Conservation (phyloP, 2,329 filamentous ascomycete species). For the Diplodia mutila region DNA sequence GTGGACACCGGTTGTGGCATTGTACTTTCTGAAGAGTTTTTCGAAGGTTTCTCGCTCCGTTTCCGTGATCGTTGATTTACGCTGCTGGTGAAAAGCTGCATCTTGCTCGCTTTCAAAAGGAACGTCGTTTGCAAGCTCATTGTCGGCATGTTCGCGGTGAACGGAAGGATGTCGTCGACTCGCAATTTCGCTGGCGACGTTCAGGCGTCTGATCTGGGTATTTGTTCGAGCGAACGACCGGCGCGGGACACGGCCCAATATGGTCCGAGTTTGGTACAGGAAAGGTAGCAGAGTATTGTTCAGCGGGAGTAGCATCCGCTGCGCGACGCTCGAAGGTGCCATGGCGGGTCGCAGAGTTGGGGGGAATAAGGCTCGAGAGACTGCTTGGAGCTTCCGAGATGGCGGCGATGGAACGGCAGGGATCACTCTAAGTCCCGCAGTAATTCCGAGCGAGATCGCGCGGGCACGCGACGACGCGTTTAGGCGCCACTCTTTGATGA, state of each 20-base stretch:
- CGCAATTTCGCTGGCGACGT: constrained; percentile 15
- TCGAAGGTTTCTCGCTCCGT: constrained; percentile 41
- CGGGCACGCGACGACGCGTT: constrained; percentile 24
- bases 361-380: neutral
- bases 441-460: constrained; percentile 14
- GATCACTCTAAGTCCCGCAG: neutral
- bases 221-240: neutral
- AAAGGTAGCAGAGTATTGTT: constrained; percentile 62
- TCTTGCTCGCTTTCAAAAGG: constrained; percentile 46
- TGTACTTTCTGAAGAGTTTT: constrained; percentile 15
- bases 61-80: constrained; percentile 41
- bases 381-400: neutral
- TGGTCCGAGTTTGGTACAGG: constrained; percentile 72
- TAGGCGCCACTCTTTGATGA: constrained; percentile 5
- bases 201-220: constrained; percentile 6
- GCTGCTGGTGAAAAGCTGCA: constrained; percentile 20
- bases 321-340: neutral
- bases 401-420: neutral
- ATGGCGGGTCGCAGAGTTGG: neutral
- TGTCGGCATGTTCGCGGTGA: neutral
- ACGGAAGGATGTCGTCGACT: neutral
- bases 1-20: neutral
- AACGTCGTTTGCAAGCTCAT: neutral
- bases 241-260: constrained; percentile 37
- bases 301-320: neutral